Evolutionary conservation across 2,329 filamentous ascomycete species (phyloP), one percentile per base, ranked within the genome.

Genomic region (Paracoccidioides lutzii): DNA sequence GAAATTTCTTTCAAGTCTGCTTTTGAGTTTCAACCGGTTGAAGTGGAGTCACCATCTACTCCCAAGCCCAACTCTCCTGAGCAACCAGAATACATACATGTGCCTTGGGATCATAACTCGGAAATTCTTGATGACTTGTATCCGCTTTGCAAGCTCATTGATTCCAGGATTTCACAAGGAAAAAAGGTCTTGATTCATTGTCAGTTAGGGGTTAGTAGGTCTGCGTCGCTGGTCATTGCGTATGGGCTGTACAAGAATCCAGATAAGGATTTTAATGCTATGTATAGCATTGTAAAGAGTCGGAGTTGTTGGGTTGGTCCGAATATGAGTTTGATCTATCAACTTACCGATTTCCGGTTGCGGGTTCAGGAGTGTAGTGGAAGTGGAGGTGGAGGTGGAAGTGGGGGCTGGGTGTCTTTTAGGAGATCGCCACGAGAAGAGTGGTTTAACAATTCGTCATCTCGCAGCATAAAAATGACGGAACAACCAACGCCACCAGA

Each of bases 291-390:
- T 43, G 81, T 84, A 35, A 84, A 84, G 69, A 76, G 74, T 62
- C 75, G 79, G 58, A 84, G 81, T 70, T 80, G 79, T 64, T 84
- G 81, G 81, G 83, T 84, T 46, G 81, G 81, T 1, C 81, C 81
- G 0, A 84, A 84, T 65, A 84, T 84, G 81, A 83, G 82, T 61
- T 71, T 84, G 55, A 84, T 84, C 65, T 84, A 84, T 74, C 81
- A 84, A 64, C 72, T 84, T 50, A 82, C 82, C 35, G 81, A 84
- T 65, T 84, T 84, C 64, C 75, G 81, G 54, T 65, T 69, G 12
- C 70, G 70, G 44, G 59, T 75, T 40, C 55, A 68, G 56, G 65
- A 70, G 52, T 63, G 22, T 22, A 22, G 2, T 2, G 22, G 22
- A 1, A 22, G 22, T 22, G 22, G 22, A 22, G 22, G 22, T 22